Percentiles rank a stretch among this genome's conserved stretches.
phyloP scores from a whole-genome alignment of 2,329 filamentous ascomycete species.

The Fusarium chuoi region DNA sequence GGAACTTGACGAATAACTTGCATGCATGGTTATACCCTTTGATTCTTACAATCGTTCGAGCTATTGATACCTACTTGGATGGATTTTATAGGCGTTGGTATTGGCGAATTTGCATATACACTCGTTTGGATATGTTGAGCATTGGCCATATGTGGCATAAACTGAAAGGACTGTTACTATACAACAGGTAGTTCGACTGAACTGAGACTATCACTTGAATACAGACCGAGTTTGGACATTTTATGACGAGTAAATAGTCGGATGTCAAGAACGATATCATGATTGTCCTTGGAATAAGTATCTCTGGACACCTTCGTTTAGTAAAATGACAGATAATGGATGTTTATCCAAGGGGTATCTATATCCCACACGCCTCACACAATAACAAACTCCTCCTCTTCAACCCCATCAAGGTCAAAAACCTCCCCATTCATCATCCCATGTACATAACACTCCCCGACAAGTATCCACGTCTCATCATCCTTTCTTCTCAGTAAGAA shows the following conservation, averaged over 20 bases:
- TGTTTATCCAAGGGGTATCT: constrained; percentile 14
- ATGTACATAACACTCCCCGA: constrained; percentile 53
- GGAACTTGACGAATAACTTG: not conserved
- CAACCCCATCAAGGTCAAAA: constrained; percentile 31
- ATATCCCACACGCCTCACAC: constrained; percentile 30
- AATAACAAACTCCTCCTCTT: constrained; percentile 48
- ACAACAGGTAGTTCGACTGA: not conserved
- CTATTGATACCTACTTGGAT: constrained; percentile 8
- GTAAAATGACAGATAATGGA: not conserved
- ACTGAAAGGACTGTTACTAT: not conserved
- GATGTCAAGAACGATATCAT: not conserved
- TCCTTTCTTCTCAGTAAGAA: constrained; percentile 44
- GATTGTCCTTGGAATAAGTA: not conserved
- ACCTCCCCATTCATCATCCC: constrained; percentile 52
- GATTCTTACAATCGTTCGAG: constrained; percentile 35
- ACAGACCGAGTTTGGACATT: not conserved
- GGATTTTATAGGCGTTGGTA: constrained; percentile 25
- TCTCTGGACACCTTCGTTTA: not conserved
- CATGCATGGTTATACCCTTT: constrained; percentile 36
- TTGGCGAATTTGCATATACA: constrained; percentile 6
- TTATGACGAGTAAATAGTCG: not conserved
- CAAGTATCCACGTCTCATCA: constrained; percentile 39
- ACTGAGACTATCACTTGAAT: not conserved
- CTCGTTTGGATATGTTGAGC: constrained; percentile 15
- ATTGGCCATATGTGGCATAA: not conserved